phyloP scores from a whole-genome alignment of 306 rosid species.

The Pyrus communis region DNA sequence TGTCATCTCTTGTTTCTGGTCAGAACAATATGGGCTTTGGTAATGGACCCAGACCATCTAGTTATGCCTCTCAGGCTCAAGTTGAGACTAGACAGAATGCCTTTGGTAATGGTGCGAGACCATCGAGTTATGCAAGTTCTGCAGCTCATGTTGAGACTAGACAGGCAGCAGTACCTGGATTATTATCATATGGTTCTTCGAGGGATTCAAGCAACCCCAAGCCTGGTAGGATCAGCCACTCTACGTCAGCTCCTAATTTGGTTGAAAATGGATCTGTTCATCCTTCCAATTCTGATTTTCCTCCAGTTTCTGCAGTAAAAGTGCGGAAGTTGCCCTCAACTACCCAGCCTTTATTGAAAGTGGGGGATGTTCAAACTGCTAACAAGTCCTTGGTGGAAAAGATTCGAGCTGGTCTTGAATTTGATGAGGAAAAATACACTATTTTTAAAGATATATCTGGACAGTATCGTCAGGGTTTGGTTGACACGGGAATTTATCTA shows the following conservation, averaged over 20 bases:
- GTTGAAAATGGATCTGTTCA: slow-evolving; percentile 37
- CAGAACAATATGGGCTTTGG: slow-evolving; percentile 17
- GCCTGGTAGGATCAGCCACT: slow-evolving; percentile 50
- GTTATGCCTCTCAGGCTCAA: slow-evolving; percentile 15
- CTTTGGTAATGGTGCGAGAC: slow-evolving; percentile 15
- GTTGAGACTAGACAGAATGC: neutral
- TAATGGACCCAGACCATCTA: slow-evolving; percentile 25
- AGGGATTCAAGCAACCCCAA: slow-evolving; percentile 40
- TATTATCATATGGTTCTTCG: slow-evolving; percentile 36
- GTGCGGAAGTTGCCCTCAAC: slow-evolving; percentile 40
- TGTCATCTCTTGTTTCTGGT: slow-evolving; percentile 7
- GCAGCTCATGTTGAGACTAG: slow-evolving; percentile 22
- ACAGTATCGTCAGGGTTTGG: slow-evolving; percentile 73
- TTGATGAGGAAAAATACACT: slow-evolving; percentile 61
- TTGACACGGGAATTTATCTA: slow-evolving; percentile 59
- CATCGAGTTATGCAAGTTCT: slow-evolving; percentile 18
- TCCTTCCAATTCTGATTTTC: slow-evolving; percentile 60
- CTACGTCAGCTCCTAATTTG: slow-evolving; percentile 78
- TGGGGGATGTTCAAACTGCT: slow-evolving; percentile 70
- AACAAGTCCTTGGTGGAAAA: slow-evolving; percentile 85
- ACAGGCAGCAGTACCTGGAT: slow-evolving; percentile 31
- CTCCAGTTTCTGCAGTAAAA: slow-evolving; percentile 72
- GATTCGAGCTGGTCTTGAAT: slow-evolving; percentile 73
- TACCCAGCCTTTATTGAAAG: slow-evolving; percentile 36
- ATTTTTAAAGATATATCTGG: slow-evolving; percentile 73